Conservation (phyloP, 805 yeast species). For the Candida nanaspora region DNA sequence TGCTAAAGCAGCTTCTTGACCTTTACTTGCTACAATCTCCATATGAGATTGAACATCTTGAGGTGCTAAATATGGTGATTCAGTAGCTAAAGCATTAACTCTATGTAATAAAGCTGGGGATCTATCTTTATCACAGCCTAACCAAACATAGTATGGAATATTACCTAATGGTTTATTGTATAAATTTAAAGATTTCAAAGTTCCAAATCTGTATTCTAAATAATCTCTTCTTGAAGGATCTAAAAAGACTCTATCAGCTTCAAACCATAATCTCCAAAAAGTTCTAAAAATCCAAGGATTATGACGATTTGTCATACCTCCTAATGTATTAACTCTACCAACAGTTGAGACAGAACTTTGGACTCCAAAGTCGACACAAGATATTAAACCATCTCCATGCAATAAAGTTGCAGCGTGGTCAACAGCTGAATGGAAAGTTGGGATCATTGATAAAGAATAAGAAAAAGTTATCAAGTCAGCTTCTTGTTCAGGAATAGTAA, state of each 20-base stretch:
- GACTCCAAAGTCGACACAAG: conserved; percentile 76
- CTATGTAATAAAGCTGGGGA: conserved; percentile 43
- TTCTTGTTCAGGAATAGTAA: conserved; percentile 38
- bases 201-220: conserved; percentile 76
- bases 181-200: conserved; percentile 65
- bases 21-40: conserved; percentile 47
- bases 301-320: conserved; percentile 66
- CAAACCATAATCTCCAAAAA: conserved; percentile 87
- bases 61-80: conserved; percentile 76
- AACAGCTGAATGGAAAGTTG: conserved; percentile 70
- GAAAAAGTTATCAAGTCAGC: conserved; percentile 78
- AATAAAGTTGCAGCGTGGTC: conserved; percentile 55
- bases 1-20: conserved; percentile 66
- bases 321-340: conserved; percentile 67
- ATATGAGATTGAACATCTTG: conserved; percentile 19
- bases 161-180: conserved; percentile 60
- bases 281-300: conserved; percentile 72
- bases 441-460: conserved; percentile 80
- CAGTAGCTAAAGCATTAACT: conserved; percentile 69
- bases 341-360: conserved; percentile 57
- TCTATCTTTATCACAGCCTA: conserved; percentile 61
- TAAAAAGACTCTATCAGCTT: conserved; percentile 70
- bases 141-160: conserved; percentile 80
- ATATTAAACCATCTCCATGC: conserved; percentile 53
- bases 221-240: conserved; percentile 80